phyloP scores from a whole-genome alignment of 768 basidiomycete genomes.

The Hemileccinum rubropunctum region DNA sequence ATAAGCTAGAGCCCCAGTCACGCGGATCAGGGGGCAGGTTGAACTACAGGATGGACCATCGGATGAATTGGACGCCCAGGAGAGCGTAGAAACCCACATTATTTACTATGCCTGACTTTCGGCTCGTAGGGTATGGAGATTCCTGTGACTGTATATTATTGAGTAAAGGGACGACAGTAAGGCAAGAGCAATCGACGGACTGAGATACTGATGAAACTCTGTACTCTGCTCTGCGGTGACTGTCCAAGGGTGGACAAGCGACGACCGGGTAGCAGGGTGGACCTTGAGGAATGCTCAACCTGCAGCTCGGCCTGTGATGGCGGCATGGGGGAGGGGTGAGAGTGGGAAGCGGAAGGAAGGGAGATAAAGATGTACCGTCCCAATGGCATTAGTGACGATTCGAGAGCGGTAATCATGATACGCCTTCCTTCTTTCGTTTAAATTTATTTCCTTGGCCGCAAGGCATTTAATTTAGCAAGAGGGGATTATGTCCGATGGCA shows the following conservation, averaged over 20 bases:
- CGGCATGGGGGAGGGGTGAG: conserved; percentile 13
- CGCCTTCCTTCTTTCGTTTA: neutral
- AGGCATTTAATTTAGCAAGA: neutral
- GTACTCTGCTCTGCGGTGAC: conserved; percentile 20
- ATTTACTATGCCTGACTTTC: conserved; percentile 33
- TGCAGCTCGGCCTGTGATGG: conserved; percentile 1
- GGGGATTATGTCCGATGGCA: neutral
- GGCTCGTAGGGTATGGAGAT: conserved; percentile 41
- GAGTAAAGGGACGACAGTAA: neutral
- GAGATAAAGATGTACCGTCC: neutral
- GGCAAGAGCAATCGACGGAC: conserved; percentile 7
- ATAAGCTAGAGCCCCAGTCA: conserved; percentile 62
- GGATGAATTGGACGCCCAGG: neutral
- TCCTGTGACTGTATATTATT: conserved; percentile 20
- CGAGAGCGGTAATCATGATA: neutral
- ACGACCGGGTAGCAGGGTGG: conserved; percentile 10
- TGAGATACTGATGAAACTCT: conserved; percentile 26
- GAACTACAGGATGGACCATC: conserved; percentile 40
- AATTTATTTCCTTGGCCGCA: conserved; percentile 1
- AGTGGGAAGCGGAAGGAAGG: neutral
- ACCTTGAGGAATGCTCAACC: conserved; percentile 6
- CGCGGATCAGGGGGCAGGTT: conserved; percentile 64
- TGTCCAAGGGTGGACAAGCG: conserved; percentile 7
- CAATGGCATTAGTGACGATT: neutral
- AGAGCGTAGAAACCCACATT: conserved; percentile 29